These are phyloP conservation scores for Rhizopus delemar DNA, from an alignment of 371 early-diverging fungal genomes.

Conservation along the genomic window DNA sequence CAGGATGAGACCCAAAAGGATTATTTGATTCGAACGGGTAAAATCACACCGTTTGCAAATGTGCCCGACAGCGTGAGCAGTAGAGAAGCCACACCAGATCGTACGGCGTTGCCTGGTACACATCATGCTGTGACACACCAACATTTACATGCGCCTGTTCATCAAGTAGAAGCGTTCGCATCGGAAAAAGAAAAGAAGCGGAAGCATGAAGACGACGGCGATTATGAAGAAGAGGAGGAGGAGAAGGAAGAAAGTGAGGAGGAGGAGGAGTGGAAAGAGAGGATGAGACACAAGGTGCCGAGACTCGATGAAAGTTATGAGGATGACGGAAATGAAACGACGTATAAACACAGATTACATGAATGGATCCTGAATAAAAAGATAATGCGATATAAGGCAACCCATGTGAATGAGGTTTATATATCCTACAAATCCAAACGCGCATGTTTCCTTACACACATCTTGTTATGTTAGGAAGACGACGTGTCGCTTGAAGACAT, in stretches of 20 bases:
- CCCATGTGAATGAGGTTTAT: constrained; percentile 20
- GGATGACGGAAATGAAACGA: constrained; percentile 66
- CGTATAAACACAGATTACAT: constrained; percentile 56
- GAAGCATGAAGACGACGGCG: constrained; percentile 13
- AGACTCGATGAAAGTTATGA: constrained; percentile 34
- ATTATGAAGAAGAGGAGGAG: constrained; percentile 16
- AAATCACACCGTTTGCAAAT: constrained; percentile 75
- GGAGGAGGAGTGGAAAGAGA: constrained; percentile 13
- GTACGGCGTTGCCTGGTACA: constrained; percentile 16
- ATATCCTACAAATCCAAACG: neutral
- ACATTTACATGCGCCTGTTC: constrained; percentile 18
- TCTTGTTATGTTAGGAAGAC: constrained; percentile 7
- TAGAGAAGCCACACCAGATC: neutral
- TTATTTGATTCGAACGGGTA: constrained; percentile 71
- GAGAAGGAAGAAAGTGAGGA: constrained; percentile 9
- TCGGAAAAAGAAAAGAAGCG: constrained; percentile 1
- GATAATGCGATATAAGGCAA: constrained; percentile 41
- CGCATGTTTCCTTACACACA: neutral
- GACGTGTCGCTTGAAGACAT: constrained; percentile 18
- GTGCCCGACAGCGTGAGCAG: constrained; percentile 27
- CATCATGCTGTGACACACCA: constrained; percentile 24
- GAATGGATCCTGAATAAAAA: constrained; percentile 60
- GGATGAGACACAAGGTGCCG: neutral
- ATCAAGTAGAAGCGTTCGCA: constrained; percentile 12
- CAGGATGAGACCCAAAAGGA: constrained; percentile 62